phyloP scores from a whole-genome alignment of 345 rosid genomes.

The Gynandropsis gynandra region DNA sequence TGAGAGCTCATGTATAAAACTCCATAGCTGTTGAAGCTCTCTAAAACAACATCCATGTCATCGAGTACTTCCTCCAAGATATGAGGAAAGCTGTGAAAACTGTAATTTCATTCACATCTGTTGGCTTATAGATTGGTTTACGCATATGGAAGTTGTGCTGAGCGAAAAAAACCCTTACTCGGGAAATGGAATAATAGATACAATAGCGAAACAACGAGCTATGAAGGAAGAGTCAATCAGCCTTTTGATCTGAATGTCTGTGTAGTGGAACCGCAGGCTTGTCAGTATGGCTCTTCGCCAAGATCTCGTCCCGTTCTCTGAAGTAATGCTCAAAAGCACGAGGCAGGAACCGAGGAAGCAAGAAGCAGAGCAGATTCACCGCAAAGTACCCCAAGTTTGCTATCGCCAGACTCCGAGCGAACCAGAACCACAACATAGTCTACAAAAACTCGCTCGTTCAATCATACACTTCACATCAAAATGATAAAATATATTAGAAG shows the following conservation, averaged over 20 bases:
- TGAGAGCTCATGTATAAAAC: no score
- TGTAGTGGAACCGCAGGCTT: slow-evolving; percentile 28
- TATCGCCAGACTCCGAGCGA: slow-evolving; percentile 56
- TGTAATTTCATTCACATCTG: slow-evolving; percentile 52
- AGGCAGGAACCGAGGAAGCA: slow-evolving; percentile 80
- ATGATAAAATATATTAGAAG: not conserved
- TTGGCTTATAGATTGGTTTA: no score
- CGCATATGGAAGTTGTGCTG: no score
- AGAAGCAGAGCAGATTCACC: slow-evolving; percentile 56
- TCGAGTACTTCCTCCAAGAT: slow-evolving; percentile 57
- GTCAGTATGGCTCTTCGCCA: slow-evolving; percentile 51
- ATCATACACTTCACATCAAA: slow-evolving; percentile 17
- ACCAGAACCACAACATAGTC: slow-evolving; percentile 72
- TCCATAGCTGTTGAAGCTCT: no score
- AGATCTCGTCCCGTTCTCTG: slow-evolving; percentile 44
- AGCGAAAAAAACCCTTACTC: not conserved
- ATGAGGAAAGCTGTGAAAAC: slow-evolving; percentile 62
- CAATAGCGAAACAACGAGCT: no score
- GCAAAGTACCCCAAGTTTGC: slow-evolving; percentile 62
- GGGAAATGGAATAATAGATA: no score
- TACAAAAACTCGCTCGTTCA: slow-evolving; percentile 27
- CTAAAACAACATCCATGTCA: slow-evolving; percentile 49
- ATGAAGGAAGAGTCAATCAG: no score
- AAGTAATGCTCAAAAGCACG: slow-evolving; percentile 71
- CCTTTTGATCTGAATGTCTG: slow-evolving; percentile 36